Conservation (phyloP, 495 filamentous ascomycete genomes). For the Trichoderma parareesei region DNA sequence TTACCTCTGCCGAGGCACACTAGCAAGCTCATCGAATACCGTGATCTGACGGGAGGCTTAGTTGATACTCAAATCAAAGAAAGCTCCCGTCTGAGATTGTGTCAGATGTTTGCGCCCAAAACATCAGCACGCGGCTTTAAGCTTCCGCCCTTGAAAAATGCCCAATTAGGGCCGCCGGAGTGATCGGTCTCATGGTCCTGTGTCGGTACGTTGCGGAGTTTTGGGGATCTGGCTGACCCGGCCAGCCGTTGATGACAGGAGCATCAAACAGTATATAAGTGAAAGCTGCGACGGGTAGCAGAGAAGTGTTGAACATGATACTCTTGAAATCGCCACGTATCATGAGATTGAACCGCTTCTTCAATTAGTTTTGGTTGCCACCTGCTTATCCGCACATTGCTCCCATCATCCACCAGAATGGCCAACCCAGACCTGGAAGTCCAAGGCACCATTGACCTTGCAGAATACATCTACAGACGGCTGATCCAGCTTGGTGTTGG, state of each 20-base stretch:
- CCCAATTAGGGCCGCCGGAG: not conserved
- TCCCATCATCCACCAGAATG: not conserved
- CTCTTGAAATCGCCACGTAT: no score
- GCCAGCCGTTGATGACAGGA: not conserved
- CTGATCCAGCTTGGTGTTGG: slow-evolving; percentile 54
- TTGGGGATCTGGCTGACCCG: not conserved
- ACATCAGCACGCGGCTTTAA: not conserved
- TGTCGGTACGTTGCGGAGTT: not conserved
- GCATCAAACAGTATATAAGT: not conserved
- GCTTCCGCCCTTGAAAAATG: not conserved
- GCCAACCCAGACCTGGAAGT: not conserved
- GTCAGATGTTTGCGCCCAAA: not conserved
- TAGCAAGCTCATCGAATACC: no score
- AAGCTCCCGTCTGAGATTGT: not conserved
- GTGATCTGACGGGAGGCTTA: no score
- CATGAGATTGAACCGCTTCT: no score
- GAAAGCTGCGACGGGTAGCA: no score
- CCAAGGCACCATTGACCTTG: slow-evolving; percentile 14
- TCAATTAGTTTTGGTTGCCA: no score
- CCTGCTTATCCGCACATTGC: no score
- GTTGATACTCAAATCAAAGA: no score
- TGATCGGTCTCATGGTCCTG: not conserved
- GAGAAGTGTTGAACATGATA: no score
- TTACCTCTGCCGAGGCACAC: no score
- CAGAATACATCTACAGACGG: slow-evolving; percentile 50